phyloP scores from a whole-genome alignment of 768 basidiomycete species.

The Thelephora aurantiotincta region DNA sequence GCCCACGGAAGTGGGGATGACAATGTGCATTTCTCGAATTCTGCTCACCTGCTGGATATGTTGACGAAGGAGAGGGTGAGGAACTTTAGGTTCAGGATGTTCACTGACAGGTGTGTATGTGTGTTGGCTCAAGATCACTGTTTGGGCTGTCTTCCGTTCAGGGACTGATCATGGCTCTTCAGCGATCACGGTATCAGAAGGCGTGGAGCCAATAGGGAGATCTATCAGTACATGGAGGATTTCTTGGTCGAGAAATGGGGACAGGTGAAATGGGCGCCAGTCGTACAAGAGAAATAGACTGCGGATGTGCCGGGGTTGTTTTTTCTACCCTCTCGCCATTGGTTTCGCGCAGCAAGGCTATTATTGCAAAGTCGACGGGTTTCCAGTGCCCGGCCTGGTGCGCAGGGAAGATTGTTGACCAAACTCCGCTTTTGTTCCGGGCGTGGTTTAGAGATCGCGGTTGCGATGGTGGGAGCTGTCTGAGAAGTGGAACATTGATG shows the following conservation, averaged over 20 bases:
- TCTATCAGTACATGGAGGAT: constrained; percentile 74
- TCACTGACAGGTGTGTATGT: constrained; percentile 73
- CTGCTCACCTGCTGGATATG: constrained; percentile 87
- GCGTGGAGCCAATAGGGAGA: constrained; percentile 69
- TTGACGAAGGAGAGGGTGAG: constrained; percentile 65
- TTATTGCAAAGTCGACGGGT: too few relatives aligned
- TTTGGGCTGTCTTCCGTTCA: background rate
- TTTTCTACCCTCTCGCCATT: too few relatives aligned
- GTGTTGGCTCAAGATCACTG: constrained; percentile 9
- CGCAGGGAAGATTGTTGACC: too few relatives aligned
- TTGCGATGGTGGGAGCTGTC: background rate
- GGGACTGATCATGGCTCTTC: constrained; percentile 8
- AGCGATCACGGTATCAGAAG: constrained; percentile 72
- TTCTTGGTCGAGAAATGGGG: constrained; percentile 94
- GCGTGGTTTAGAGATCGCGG: too few relatives aligned
- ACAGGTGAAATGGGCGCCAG: constrained; percentile 40
- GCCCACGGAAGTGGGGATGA: constrained; percentile 94
- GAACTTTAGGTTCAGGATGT: constrained; percentile 84
- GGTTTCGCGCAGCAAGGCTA: too few relatives aligned
- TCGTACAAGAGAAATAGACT: too few relatives aligned
- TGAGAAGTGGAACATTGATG: background rate
- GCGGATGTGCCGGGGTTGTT: too few relatives aligned
- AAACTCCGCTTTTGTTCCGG: too few relatives aligned
- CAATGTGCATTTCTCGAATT: constrained; percentile 91
- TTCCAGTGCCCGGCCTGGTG: too few relatives aligned